Evolutionary conservation across 352 stramenopile species (phyloP).

Genomic region (Phytopythium montanum): DNA sequence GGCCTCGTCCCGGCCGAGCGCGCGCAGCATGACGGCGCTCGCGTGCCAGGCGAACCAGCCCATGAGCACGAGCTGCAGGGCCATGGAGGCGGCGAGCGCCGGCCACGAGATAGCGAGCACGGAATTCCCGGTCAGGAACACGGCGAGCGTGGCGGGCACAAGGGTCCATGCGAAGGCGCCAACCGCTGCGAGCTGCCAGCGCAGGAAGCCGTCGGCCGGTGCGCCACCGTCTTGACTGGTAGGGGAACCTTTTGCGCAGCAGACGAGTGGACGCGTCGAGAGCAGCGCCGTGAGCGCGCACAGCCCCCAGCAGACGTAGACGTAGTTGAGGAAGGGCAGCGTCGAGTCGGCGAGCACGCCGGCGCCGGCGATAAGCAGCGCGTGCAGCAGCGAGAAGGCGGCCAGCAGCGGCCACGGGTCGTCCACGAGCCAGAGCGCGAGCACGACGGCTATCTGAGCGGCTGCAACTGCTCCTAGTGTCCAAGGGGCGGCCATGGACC

Average conservation of each 20-base stretch:
- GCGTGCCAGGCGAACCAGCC: conserved; percentile 8
- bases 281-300: conserved; percentile 5
- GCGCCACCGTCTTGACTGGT: neutral
- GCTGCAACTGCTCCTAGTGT: neutral
- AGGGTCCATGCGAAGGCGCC: conserved; percentile 3
- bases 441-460: conserved; percentile 6
- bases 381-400: conserved; percentile 7
- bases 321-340: conserved; percentile 6
- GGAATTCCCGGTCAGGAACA: neutral
- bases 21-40: conserved; percentile 2
- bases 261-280: neutral
- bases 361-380: conserved; percentile 2
- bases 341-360: neutral
- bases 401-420: conserved; percentile 8
- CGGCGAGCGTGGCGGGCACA: neutral
- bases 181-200: neutral
- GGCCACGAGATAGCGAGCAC: neutral
- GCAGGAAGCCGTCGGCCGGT: neutral
- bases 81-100: conserved; percentile 3
- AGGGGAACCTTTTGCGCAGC: neutral
- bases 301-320: conserved; percentile 3
- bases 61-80: conserved; percentile 8
- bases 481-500: neutral
- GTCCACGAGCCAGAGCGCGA: conserved; percentile 8
- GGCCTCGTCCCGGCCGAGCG: conserved; percentile 1